A percentile compares a stretch with the other conserved stretches of the same genome.
Evolutionary conservation across 371 early-diverging fungal genomes (phyloP).

Genomic region (Capillidium rhysosporum): DNA sequence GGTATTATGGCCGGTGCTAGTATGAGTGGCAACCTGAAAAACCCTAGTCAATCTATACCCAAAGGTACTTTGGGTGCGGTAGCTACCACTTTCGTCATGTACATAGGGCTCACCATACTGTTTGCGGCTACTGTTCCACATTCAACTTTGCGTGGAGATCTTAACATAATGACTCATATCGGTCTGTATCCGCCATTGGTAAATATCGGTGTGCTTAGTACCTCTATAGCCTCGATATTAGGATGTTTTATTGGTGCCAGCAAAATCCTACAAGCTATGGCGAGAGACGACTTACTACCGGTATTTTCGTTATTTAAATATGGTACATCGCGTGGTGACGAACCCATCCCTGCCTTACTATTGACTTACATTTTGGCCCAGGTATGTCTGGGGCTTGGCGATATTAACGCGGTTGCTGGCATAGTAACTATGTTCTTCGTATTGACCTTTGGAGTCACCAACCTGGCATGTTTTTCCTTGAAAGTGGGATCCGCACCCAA

Average conservation of each 20-base stretch:
- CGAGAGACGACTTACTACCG: slow-evolving; percentile 22
- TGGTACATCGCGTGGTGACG: slow-evolving; percentile 15
- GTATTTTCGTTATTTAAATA: slow-evolving; percentile 14
- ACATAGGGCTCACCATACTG: slow-evolving; percentile 20
- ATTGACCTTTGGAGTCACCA: slow-evolving; percentile 29
- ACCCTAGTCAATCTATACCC: slow-evolving; percentile 37
- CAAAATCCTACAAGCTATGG: slow-evolving; percentile 37
- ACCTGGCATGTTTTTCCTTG: slow-evolving; percentile 36
- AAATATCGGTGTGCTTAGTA: slow-evolving; percentile 25
- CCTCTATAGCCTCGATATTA: slow-evolving; percentile 29
- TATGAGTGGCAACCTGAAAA: slow-evolving; percentile 37
- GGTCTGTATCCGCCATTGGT: slow-evolving; percentile 19
- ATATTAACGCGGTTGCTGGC: slow-evolving; percentile 34
- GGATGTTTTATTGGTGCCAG: slow-evolving; percentile 30
- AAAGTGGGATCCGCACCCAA: slow-evolving; percentile 36
- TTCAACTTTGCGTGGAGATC: slow-evolving; percentile 23
- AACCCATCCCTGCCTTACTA: slow-evolving; percentile 19
- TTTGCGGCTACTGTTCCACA: slow-evolving; percentile 31
- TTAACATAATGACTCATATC: slow-evolving; percentile 33
- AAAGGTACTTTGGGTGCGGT: slow-evolving; percentile 34
- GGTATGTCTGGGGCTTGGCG: slow-evolving; percentile 25
- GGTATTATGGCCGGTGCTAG: slow-evolving; percentile 43
- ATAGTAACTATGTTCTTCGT: slow-evolving; percentile 33
- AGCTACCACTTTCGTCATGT: slow-evolving; percentile 22
- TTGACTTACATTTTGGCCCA: slow-evolving; percentile 25